phyloP scores from a whole-genome alignment of 306 rosid species.

The Cajanus cajan region DNA sequence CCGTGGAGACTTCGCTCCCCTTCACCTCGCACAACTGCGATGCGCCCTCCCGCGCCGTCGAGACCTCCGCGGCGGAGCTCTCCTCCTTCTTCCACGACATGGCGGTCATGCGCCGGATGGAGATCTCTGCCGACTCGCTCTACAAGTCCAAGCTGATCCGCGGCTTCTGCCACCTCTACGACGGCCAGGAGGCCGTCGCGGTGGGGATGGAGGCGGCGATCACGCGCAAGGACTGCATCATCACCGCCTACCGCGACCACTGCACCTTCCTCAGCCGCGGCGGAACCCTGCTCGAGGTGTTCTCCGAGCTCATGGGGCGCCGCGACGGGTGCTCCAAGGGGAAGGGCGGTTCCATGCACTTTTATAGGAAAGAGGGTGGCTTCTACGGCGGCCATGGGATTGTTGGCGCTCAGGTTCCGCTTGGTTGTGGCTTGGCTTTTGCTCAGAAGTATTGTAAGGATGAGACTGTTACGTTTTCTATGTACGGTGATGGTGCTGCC shows the following conservation, averaged over 20 bases:
- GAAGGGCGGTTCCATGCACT: constrained; percentile 91
- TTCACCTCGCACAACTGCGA: constrained; percentile 68
- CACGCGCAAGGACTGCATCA: constrained; percentile 65
- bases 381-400: constrained; percentile 87
- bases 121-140: constrained; percentile 83
- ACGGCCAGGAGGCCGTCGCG: constrained; percentile 91
- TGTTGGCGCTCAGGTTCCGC: constrained; percentile 85
- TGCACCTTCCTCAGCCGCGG: constrained; percentile 72
- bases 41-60: constrained; percentile 64
- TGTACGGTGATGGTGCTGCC: constrained; percentile 90
- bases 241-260: constrained; percentile 82
- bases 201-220: constrained; percentile 84
- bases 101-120: constrained; percentile 85
- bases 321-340: constrained; percentile 73
- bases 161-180: constrained; percentile 88
- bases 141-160: constrained; percentile 87
- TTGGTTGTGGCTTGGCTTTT: constrained; percentile 80
- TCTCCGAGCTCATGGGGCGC: constrained; percentile 83
- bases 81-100: constrained; percentile 59
- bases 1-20: constrained; percentile 67
- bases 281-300: constrained; percentile 56
- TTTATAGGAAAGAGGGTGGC: constrained; percentile 59
- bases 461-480: constrained; percentile 60
- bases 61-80: constrained; percentile 61
- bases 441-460: constrained; percentile 77